Percentiles rank a stretch among this genome's conserved stretches.
phyloP scores from a whole-genome alignment of 2,329 filamentous ascomycete genomes.

The Bipolaris zeicola region DNA sequence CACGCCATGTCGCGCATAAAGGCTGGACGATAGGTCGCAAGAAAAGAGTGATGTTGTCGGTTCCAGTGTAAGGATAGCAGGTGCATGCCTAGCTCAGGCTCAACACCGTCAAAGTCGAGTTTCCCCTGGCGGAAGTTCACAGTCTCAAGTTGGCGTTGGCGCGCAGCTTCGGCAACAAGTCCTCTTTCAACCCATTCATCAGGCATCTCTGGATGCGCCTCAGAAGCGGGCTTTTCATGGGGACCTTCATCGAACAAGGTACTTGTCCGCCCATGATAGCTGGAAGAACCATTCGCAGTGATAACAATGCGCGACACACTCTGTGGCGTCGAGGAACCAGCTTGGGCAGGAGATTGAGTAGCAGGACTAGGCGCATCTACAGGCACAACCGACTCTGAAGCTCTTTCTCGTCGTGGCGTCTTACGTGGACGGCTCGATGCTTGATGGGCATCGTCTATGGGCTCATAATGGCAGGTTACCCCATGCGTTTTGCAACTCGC shows the following conservation, averaged over 20 bases:
- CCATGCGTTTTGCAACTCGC: constrained; percentile 55
- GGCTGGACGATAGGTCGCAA: constrained; percentile 59
- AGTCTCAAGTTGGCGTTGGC: constrained; percentile 58
- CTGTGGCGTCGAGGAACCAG: constrained; percentile 24
- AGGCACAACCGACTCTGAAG: not conserved
- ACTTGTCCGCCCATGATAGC: constrained; percentile 59
- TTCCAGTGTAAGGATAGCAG: constrained; percentile 60
- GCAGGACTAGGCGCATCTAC: not conserved
- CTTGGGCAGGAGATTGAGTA: not conserved
- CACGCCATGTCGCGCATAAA: constrained; percentile 56
- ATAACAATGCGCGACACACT: constrained; percentile 49
- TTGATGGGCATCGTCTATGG: constrained; percentile 36
- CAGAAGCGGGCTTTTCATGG: constrained; percentile 22
- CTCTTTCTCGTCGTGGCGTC: constrained; percentile 17
- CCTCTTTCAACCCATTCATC: constrained; percentile 54
- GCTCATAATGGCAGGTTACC: constrained; percentile 53
- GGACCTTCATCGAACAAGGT: constrained; percentile 54
- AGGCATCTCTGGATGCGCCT: constrained; percentile 28
- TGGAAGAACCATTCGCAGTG: constrained; percentile 49
- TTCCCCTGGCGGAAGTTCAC: constrained; percentile 54
- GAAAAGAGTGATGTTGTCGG: constrained; percentile 57
- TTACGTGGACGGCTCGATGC: constrained; percentile 24
- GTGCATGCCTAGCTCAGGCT: constrained; percentile 59
- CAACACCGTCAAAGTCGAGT: constrained; percentile 62
- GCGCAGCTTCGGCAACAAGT: constrained; percentile 56